A percentile compares a stretch with the other conserved stretches of the same genome.
These are phyloP conservation scores for Nadsonia commutata DNA, from an alignment of 1,139 yeast genomes.

Conservation along the genomic window DNA sequence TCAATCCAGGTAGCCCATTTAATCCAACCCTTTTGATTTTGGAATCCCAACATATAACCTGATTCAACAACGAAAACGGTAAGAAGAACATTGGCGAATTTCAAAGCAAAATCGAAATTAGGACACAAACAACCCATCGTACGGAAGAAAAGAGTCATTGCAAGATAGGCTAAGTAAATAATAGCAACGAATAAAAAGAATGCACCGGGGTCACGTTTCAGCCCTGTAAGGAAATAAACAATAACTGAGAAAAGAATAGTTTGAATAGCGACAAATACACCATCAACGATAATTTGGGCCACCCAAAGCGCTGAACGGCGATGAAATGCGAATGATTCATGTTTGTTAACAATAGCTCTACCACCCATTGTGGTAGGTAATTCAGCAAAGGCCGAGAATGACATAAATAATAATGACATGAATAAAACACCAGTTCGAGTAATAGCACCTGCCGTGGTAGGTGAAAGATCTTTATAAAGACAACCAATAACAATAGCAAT, in stretches of 20 bases:
- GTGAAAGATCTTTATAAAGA: conserved; percentile 36
- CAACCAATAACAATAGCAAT: conserved; percentile 44
- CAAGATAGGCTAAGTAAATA: conserved; percentile 29
- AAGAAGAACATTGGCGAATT: conserved; percentile 33
- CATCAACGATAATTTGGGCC: conserved; percentile 44
- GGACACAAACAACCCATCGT: conserved; percentile 6
- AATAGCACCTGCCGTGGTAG: conserved; percentile 37
- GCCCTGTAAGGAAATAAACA: conserved; percentile 42
- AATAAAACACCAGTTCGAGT: conserved; percentile 44
- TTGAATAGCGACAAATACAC: background rate
- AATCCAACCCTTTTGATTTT: conserved; percentile 37
- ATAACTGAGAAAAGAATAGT: conserved; percentile 33
- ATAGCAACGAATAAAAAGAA: conserved; percentile 42
- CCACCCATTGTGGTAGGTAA: conserved; percentile 40
- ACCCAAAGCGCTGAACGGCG: conserved; percentile 25
- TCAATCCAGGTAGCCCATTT: conserved; percentile 36
- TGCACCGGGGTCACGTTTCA: conserved; percentile 44
- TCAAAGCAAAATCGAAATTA: conserved; percentile 18
- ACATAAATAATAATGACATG: conserved; percentile 42
- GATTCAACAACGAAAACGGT: conserved; percentile 35
- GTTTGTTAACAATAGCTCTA: conserved; percentile 47
- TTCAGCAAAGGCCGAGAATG: conserved; percentile 44
- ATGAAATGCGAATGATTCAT: conserved; percentile 46
- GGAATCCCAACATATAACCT: conserved; percentile 36
- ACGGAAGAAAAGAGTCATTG: conserved; percentile 10